Percentiles rank a stretch among this genome's conserved stretches.
Conservation (phyloP, 805 yeast species). For the Metschnikowia cubensis region DNA sequence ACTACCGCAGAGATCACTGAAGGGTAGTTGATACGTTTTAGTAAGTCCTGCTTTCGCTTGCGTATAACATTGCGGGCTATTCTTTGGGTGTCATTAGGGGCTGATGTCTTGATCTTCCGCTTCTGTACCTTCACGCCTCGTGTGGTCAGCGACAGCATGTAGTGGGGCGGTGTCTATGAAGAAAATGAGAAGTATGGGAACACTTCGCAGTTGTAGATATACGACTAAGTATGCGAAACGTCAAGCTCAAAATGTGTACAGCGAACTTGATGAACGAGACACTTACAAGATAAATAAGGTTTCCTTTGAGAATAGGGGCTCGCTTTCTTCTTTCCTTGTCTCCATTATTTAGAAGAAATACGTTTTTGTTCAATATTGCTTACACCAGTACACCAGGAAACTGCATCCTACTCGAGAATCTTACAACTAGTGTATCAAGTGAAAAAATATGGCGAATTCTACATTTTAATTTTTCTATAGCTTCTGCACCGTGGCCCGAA, state of each 20-base stretch:
- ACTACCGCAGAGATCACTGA: conserved; percentile 31
- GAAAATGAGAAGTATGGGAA: conserved; percentile 1
- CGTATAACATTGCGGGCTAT: conserved; percentile 32
- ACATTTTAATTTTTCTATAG: not conserved
- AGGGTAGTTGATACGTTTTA: conserved; percentile 35
- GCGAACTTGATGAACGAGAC: not conserved
- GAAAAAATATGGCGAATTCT: not conserved
- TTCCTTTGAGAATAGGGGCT: too few relatives aligned
- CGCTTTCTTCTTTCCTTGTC: too few relatives aligned
- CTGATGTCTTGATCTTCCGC: conserved; percentile 19
- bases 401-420: too few relatives aligned
- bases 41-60: conserved; percentile 33
- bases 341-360: too few relatives aligned
- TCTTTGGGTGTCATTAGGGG: conserved; percentile 13
- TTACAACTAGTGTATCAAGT: not conserved
- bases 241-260: not conserved
- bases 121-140: conserved; percentile 22
- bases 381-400: too few relatives aligned
- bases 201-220: not conserved
- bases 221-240: not conserved
- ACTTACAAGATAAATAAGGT: not conserved
- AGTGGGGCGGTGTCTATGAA: not conserved
- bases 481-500: not conserved
- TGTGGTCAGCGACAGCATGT: conserved; percentile 6
- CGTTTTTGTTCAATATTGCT: too few relatives aligned